These are phyloP conservation scores for Nelumbo lutea DNA, from an alignment of 164 flowering plant genomes.

Conservation along the genomic window DNA sequence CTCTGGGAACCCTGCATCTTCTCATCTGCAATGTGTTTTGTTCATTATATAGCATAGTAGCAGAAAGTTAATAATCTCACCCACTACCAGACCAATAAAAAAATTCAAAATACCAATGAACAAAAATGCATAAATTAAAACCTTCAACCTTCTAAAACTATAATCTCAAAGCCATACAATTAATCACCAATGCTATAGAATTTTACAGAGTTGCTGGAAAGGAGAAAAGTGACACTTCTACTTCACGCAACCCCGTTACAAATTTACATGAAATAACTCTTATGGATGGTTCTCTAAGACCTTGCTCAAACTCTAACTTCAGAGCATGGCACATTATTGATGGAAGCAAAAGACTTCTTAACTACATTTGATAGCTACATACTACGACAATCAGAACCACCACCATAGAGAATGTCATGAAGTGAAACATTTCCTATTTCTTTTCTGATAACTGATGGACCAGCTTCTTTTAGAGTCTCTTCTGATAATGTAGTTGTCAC, in stretches of 20 bases:
- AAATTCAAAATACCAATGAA: neutral
- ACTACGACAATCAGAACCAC: constrained; percentile 59
- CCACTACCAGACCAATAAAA: constrained; percentile 7
- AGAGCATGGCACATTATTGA: constrained; percentile 9
- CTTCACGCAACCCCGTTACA: constrained; percentile 1
- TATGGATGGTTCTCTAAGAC: neutral
- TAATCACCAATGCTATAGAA: constrained; percentile 1
- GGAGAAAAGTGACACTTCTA: neutral
- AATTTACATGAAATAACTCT: constrained; percentile 6
- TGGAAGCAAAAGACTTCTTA: constrained; percentile 14
- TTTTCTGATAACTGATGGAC: constrained; percentile 74
- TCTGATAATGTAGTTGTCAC: constrained; percentile 79
- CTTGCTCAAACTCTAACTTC: constrained; percentile 1
- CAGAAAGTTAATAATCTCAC: constrained; percentile 9
- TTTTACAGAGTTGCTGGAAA: constrained; percentile 1
- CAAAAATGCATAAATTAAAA: neutral
- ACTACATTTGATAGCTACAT: constrained; percentile 52
- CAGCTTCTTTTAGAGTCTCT: constrained; percentile 56
- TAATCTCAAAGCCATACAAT: neutral
- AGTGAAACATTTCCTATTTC: constrained; percentile 72
- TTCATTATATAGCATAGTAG: constrained; percentile 31
- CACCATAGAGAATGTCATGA: constrained; percentile 70
- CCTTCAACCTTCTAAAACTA: constrained; percentile 2
- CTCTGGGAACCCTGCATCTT: constrained; percentile 40
- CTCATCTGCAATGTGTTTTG: constrained; percentile 62